Base-by-base conservation (phyloP, 2,329 filamentous ascomycete species). In the Pezicula radicicola region DNA sequence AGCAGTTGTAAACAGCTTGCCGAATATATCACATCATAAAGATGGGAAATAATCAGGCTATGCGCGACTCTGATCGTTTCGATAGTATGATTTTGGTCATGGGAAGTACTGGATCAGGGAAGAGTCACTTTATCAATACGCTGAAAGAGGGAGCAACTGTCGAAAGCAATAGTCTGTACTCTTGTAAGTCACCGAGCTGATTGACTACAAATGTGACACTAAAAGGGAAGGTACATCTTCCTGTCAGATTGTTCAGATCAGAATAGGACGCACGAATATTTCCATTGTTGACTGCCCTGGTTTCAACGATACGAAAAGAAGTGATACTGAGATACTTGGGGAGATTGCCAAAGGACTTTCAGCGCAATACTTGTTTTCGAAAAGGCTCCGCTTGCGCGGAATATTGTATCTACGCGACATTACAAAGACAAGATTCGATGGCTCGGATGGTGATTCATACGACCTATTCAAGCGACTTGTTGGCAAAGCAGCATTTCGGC, bases 401-500 rank as follows among this genome's bases (percentile, higher is more conserved):
- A 70, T 78, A 46, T 68, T 78, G 27, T 77, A 77, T 57, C 58
- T 78, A 7, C 74, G 76, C 46, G 66, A 67, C 1, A 77, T 78
- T 55, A 68, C 66, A 0, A 69, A 75, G 45, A 65, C 59, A n/a
- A 66, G 74, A 13, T 66, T 77, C 19, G 60, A 63, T 4, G 68
- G 72, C 46, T 69, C 70, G 21, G 62, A 66, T 37, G 35, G 35
- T 13, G 35, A 33, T 62, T 67, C 15, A 65, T 68, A 40, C 1
- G 55, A 67, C 21, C 73, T 77, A 66, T 75, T 77, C 60, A 64
- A 68, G 50, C 68, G 72, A 33, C 68, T 78, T 3, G 72, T 69
- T 36, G 75, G 75, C 1, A 61, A 71, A 15, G 60, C 70, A 18
- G 65, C 66, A 27, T 61, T 76, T 2, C 60, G 66, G 49, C 68